Conservation (phyloP, 441 rosid genomes). For the Gossypium gossypioides region DNA sequence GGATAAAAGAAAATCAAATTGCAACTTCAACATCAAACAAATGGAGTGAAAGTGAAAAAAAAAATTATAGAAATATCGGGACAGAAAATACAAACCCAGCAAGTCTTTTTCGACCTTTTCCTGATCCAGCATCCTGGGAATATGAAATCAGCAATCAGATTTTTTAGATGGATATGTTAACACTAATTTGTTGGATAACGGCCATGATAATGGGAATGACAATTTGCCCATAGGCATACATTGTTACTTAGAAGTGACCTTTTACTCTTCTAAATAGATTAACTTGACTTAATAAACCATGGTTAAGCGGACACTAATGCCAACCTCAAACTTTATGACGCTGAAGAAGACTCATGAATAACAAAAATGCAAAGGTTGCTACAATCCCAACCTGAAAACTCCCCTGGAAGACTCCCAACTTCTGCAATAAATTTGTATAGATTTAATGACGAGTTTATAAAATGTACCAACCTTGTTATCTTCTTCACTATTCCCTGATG, state of each 20-base stretch:
- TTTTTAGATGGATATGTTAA: background rate
- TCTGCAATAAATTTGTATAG: background rate
- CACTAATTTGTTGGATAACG: background rate
- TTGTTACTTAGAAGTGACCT: background rate
- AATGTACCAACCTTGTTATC: conserved; percentile 44
- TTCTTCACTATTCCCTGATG: conserved; percentile 44
- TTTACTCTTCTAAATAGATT: background rate
- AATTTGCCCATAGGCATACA: background rate
- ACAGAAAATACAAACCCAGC: conserved; percentile 47
- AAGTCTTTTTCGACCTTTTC: conserved; percentile 34
- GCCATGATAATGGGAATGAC: background rate
- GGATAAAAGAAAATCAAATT: background rate
- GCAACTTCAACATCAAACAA: background rate
- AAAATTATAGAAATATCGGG: background rate
- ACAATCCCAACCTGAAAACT: background rate
- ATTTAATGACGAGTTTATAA: background rate
- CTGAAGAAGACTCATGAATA: background rate
- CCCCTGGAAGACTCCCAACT: background rate
- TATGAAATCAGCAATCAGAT: conserved; percentile 12
- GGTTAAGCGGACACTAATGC: background rate
- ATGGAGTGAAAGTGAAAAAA: background rate
- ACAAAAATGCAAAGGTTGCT: background rate
- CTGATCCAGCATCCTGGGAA: conserved; percentile 38
- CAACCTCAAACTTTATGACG: background rate
- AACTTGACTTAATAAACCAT: background rate